A percentile compares a stretch with the other conserved stretches of the same genome.
These are phyloP conservation scores for Podosphaera leucotricha DNA, from an alignment of 2,329 filamentous ascomycete genomes.

Conservation along the genomic window DNA sequence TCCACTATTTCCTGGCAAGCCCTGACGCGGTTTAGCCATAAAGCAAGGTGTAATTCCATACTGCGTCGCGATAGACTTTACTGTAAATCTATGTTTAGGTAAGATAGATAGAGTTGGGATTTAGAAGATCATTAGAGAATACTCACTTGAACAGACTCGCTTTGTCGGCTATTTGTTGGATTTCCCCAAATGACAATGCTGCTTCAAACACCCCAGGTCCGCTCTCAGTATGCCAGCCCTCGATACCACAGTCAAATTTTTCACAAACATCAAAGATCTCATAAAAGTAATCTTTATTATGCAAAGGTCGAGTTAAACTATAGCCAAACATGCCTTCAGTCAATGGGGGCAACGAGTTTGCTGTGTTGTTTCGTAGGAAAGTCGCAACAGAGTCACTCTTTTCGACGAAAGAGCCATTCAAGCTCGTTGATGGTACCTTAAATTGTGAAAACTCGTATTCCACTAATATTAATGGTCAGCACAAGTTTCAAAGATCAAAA, in stretches of 20 bases:
- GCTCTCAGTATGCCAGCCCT: conserved; percentile 90
- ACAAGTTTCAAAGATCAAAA: background rate
- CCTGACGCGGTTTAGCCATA: conserved; percentile 90
- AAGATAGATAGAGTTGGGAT: background rate
- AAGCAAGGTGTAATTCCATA: conserved; percentile 91
- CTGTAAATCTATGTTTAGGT: conserved; percentile 35
- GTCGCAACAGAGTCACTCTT: conserved; percentile 45
- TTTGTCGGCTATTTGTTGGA: conserved; percentile 73
- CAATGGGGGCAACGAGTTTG: conserved; percentile 48
- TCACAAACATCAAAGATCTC: conserved; percentile 61
- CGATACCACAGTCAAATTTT: conserved; percentile 57
- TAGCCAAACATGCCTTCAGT: conserved; percentile 96
- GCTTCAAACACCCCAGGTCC: conserved; percentile 91
- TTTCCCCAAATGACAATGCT: conserved; percentile 74
- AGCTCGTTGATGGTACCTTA: conserved; percentile 31
- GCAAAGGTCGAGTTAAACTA: conserved; percentile 62
- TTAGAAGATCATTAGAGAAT: background rate
- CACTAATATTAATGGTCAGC: conserved; percentile 14
- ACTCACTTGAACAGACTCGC: conserved; percentile 70
- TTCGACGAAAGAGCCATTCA: conserved; percentile 23
- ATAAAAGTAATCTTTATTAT: conserved; percentile 87
- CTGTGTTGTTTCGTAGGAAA: conserved; percentile 51
- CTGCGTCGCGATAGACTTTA: conserved; percentile 69
- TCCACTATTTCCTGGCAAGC: conserved; percentile 80
- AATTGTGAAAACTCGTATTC: conserved; percentile 96